Conservation (phyloP, 805 yeast species). For the Torulaspora franciscae region DNA sequence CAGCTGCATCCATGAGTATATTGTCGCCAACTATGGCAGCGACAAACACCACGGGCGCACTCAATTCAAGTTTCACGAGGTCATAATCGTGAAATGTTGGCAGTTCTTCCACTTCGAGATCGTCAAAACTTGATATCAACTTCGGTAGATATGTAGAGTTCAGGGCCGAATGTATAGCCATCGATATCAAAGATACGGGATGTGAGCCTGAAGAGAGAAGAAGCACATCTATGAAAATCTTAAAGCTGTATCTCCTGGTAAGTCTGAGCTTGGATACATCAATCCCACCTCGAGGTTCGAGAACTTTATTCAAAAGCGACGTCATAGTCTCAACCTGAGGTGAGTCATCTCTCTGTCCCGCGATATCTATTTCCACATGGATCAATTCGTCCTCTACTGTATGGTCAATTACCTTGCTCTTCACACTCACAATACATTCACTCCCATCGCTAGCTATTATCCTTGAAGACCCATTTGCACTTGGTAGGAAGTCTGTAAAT, state of each 20-base stretch:
- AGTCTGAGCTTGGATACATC: conserved; percentile 52
- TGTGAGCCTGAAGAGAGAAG: conserved; percentile 72
- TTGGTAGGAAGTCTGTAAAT: conserved; percentile 71
- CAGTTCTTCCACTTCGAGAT: conserved; percentile 68
- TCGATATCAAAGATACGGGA: conserved; percentile 75
- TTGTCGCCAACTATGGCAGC: conserved; percentile 68
- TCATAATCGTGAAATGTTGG: conserved; percentile 86
- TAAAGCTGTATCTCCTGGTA: conserved; percentile 70
- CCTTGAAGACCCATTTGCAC: conserved; percentile 89
- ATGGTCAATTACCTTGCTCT: conserved; percentile 68
- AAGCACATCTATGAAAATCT: conserved; percentile 73
- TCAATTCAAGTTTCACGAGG: conserved; percentile 54
- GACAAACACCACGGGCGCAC: conserved; percentile 68
- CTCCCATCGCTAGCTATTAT: conserved; percentile 83
- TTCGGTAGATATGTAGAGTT: conserved; percentile 72
- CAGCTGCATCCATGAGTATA: conserved; percentile 74
- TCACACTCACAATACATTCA: conserved; percentile 88
- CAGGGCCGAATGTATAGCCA: conserved; percentile 77
- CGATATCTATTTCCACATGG: conserved; percentile 74
- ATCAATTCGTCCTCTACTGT: conserved; percentile 47
- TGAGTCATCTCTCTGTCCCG: conserved; percentile 77
- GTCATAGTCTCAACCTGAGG: conserved; percentile 59
- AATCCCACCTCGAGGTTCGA: conserved; percentile 32
- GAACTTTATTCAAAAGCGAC: conserved; percentile 44
- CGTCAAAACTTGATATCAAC: conserved; percentile 62